These are phyloP conservation scores for Fusarium tjaetaba DNA, from an alignment of 2,329 filamentous ascomycete species.

Conservation along the genomic window DNA sequence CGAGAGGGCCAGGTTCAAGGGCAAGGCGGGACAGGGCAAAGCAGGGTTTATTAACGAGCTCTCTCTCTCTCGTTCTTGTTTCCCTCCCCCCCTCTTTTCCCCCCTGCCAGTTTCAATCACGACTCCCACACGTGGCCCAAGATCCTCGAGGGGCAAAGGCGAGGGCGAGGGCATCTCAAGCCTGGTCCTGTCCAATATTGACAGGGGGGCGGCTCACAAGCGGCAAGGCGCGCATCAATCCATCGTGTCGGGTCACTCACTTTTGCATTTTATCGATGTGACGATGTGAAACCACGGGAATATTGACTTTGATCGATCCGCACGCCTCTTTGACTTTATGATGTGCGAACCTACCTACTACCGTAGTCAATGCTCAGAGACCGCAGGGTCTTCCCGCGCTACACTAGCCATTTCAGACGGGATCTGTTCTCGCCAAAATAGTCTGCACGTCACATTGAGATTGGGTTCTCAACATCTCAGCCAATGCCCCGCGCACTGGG, in stretches of 20 bases:
- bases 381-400: not conserved
- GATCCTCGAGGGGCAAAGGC: slow-evolving; percentile 19
- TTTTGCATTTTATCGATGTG: slow-evolving; percentile 17
- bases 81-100: not conserved
- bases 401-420: not conserved
- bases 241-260: slow-evolving; percentile 43
- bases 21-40: not conserved
- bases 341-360: not conserved
- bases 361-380: not conserved
- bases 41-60: slow-evolving; percentile 5
- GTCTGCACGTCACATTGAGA: not conserved
- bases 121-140: slow-evolving; percentile 40
- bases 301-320: not conserved
- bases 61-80: not conserved
- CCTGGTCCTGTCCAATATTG: slow-evolving; percentile 10
- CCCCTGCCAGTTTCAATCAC: slow-evolving; percentile 17
- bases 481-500: not conserved
- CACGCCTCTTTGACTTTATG: slow-evolving; percentile 22
- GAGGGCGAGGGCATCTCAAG: slow-evolving; percentile 23
- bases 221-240: slow-evolving; percentile 46
- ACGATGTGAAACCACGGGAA: slow-evolving; percentile 30
- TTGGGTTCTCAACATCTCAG: not conserved
- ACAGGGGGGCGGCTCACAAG: slow-evolving; percentile 33
- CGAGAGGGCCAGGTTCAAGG: not conserved
- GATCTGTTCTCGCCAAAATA: not conserved